Conservation (phyloP, 129 eudicot species). For the sunflower (Helianthus annuus) region HanXRQr2.0-SUNRISE NC_035448.2:186390705-186391204, state of each 20-base stretch:
- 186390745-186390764: too few relatives aligned
- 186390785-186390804: too few relatives aligned
- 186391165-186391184: conserved; percentile 50
- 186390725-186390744: too few relatives aligned
- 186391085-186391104: conserved; percentile 18
- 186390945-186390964: conserved; percentile 87
- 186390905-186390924: conserved; percentile 93
- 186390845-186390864: neutral
- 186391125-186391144: conserved; percentile 33
- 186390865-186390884: conserved; percentile 85
- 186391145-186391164: conserved; percentile 14
- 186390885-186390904: conserved; percentile 93
- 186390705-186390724: too few relatives aligned
- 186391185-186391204: conserved; percentile 71
- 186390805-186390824: too few relatives aligned
- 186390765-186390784: too few relatives aligned
- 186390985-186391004: conserved; percentile 46
- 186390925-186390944: conserved; percentile 94
- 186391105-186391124: conserved; percentile 34
- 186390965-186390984: conserved; percentile 59
- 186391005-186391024: conserved; percentile 20
- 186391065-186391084: neutral
- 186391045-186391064: conserved; percentile 17
- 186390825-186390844: too few relatives aligned
- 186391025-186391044: conserved; percentile 15